A percentile compares a stretch with the other conserved stretches of the same genome.
phyloP scores from a whole-genome alignment of 345 rosid genomes.

The Barbarea vulgaris region DNA sequence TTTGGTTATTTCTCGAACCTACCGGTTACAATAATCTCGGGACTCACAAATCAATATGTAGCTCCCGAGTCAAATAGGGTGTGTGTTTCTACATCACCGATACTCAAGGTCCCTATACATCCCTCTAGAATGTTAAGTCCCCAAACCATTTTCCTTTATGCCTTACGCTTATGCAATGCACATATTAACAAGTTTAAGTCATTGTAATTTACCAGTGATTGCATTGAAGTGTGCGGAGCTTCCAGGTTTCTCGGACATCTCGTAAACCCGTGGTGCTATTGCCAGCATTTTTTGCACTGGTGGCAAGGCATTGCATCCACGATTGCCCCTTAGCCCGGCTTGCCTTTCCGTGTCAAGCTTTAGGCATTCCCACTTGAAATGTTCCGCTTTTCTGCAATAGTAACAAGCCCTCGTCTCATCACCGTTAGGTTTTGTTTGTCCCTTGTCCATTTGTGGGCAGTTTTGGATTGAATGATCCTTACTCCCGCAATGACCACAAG shows the following conservation, averaged over 20 bases:
- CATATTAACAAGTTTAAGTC: neutral
- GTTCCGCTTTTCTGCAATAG: neutral
- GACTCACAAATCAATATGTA: neutral
- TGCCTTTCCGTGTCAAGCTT: neutral
- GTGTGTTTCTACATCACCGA: neutral
- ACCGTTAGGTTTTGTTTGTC: neutral
- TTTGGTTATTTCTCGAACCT: neutral
- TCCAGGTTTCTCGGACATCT: neutral
- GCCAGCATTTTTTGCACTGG: neutral
- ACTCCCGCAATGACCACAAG: neutral
- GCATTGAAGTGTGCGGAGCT: neutral
- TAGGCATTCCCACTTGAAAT: neutral
- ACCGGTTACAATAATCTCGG: neutral
- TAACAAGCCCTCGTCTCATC: neutral
- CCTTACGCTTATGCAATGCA: neutral
- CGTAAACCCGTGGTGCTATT: neutral
- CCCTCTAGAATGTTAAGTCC: neutral
- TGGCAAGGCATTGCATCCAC: neutral
- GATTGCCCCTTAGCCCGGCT: neutral
- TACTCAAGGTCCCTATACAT: neutral
- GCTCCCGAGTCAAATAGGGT: neutral
- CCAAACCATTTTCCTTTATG: neutral
- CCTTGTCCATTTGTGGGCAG: neutral
- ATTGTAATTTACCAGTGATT: neutral
- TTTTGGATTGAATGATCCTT: neutral